Conservation (phyloP, 208 protist genomes). For the Trypanosoma grayi region DNA sequence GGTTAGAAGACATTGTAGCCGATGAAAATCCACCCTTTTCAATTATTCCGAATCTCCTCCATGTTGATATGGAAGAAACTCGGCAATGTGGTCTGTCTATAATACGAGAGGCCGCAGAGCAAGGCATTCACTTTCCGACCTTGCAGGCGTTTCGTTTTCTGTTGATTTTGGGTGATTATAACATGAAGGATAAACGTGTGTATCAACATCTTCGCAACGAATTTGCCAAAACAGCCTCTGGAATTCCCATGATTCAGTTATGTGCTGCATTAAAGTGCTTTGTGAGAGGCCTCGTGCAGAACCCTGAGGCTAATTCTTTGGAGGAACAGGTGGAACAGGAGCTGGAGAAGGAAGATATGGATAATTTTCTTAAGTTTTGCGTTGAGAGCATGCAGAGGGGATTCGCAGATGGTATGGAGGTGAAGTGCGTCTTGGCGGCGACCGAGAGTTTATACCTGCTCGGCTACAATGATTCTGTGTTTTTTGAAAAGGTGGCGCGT, state of each 20-base stretch:
- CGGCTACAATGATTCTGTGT: conserved; percentile 42
- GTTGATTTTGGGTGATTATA: conserved; percentile 56
- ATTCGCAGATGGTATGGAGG: conserved; percentile 42
- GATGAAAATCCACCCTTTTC: conserved; percentile 43
- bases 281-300: conserved; percentile 27
- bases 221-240: conserved; percentile 66
- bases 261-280: conserved; percentile 71
- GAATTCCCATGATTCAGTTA: conserved; percentile 77
- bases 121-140: conserved; percentile 54
- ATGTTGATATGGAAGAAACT: conserved; percentile 33
- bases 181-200: conserved; percentile 38
- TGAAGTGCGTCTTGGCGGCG: conserved; percentile 46
- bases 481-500: conserved; percentile 47
- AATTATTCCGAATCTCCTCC: conserved; percentile 42
- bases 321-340: conserved; percentile 24
- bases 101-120: conserved; percentile 52
- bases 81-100: conserved; percentile 40
- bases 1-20: conserved; percentile 34
- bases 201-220: conserved; percentile 58
- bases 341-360: conserved; percentile 36
- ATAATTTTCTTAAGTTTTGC: conserved; percentile 46
- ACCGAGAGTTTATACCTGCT: conserved; percentile 45
- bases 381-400: conserved; percentile 44
- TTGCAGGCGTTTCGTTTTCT: conserved; percentile 80
- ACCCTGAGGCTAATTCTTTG: conserved; percentile 14